Conservation (phyloP, 805 yeast species). For the Candida odintsovae region DNA sequence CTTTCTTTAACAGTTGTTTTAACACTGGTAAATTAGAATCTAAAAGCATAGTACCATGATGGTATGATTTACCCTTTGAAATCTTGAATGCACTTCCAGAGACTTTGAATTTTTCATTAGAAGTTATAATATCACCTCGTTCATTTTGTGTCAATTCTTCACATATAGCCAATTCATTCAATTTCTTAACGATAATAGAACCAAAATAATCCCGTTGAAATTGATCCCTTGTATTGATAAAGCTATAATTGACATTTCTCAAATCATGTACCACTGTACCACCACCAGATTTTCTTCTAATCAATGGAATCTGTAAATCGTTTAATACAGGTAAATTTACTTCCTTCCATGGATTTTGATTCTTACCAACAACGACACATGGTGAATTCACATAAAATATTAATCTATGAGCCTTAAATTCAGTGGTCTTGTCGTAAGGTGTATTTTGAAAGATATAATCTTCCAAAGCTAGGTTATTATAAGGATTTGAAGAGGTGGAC, state of each 20-base stretch:
- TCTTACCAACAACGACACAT: constrained; percentile 92
- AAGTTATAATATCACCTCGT: constrained; percentile 73
- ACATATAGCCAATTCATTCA: constrained; percentile 11
- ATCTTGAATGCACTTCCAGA: constrained; percentile 93
- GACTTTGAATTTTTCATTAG: constrained; percentile 45
- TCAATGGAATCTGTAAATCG: constrained; percentile 49
- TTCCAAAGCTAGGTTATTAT: constrained; percentile 74
- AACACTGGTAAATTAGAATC: constrained; percentile 57
- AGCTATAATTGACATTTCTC: constrained; percentile 85
- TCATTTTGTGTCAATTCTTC: constrained; percentile 46
- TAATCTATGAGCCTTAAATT: constrained; percentile 39
- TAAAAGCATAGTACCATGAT: constrained; percentile 94
- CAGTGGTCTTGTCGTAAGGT: constrained; percentile 33
- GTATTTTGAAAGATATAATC: constrained; percentile 64
- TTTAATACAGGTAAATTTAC: constrained; percentile 54
- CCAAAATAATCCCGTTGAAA: constrained; percentile 46
- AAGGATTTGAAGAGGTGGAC: constrained; percentile 61
- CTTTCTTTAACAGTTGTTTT: constrained; percentile 48
- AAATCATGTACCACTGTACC: constrained; percentile 94
- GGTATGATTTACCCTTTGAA: constrained; percentile 76
- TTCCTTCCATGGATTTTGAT: constrained; percentile 94
- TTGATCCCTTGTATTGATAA: constrained; percentile 58
- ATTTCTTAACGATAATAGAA: constrained; percentile 33
- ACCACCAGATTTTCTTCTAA: constrained; percentile 87
- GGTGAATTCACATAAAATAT: constrained; percentile 72